Evolutionary conservation across 2,329 filamentous ascomycete genomes (phyloP).

Genomic region (Penicillium sclerotigenum): DNA sequence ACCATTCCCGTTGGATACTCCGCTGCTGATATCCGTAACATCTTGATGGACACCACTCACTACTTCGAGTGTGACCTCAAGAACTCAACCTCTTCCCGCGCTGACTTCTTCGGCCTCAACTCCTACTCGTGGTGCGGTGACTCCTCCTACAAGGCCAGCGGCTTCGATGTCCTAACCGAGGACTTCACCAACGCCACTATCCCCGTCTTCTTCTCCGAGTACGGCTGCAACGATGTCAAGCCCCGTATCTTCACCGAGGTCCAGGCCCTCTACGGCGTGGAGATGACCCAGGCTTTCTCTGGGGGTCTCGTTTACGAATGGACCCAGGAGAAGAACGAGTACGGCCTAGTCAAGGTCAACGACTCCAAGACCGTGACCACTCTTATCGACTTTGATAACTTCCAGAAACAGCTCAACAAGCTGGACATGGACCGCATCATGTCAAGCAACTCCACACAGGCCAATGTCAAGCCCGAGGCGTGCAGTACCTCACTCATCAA

Average conservation of each 20-base stretch:
- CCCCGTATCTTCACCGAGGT: slow-evolving; percentile 62
- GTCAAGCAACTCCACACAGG: slow-evolving; percentile 57
- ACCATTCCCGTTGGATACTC: slow-evolving; percentile 66
- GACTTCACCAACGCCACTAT: slow-evolving; percentile 58
- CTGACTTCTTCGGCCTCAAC: slow-evolving; percentile 66
- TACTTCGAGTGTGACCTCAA: slow-evolving; percentile 58
- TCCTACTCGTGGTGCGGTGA: slow-evolving; percentile 67
- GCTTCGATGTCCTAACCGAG: slow-evolving; percentile 57
- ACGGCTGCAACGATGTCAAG: slow-evolving; percentile 60
- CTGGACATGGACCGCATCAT: slow-evolving; percentile 69
- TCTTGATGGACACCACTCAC: slow-evolving; percentile 58
- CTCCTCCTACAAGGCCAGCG: slow-evolving; percentile 52
- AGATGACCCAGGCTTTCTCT: slow-evolving; percentile 59
- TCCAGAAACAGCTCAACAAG: slow-evolving; percentile 71
- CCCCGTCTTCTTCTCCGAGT: slow-evolving; percentile 66
- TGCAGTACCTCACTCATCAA: slow-evolving; percentile 68
- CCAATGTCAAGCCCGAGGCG: slow-evolving; percentile 55
- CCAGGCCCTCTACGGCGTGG: slow-evolving; percentile 55
- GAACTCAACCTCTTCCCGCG: slow-evolving; percentile 50
- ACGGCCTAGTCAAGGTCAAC: slow-evolving; percentile 60
- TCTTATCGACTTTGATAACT: slow-evolving; percentile 66
- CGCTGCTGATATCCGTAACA: slow-evolving; percentile 61
- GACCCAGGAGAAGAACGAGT: slow-evolving; percentile 48
- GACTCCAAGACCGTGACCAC: slow-evolving; percentile 57
- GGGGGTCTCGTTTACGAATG: slow-evolving; percentile 57